Evolutionary conservation across 2,329 filamentous ascomycete species (phyloP).

Genomic region (Pseudogymnoascus sp.): DNA sequence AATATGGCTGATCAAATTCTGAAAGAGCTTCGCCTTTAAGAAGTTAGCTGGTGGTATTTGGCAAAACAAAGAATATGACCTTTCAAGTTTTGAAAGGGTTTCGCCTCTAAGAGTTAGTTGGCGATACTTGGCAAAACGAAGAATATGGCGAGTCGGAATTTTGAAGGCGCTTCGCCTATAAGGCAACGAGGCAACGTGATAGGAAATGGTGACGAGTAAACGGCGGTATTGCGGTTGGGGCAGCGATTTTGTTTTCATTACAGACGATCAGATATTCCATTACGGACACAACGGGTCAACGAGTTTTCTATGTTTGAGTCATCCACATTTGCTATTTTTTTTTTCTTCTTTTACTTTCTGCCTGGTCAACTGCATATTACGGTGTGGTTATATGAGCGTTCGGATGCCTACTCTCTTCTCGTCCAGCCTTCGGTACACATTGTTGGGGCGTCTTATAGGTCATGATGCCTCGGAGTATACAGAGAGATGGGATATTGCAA

Average conservation of each 20-base stretch:
- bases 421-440: slow-evolving; percentile 6
- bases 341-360: slow-evolving; percentile 1
- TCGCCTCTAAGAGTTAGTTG: slow-evolving; percentile 87
- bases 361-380: slow-evolving; percentile 7
- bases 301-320: slow-evolving; percentile 9
- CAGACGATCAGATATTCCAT: slow-evolving; percentile 16
- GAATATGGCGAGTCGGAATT: slow-evolving; percentile 54
- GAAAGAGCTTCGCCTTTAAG: slow-evolving; percentile 82
- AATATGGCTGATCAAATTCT: slow-evolving; percentile 96
- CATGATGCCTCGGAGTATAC: slow-evolving; percentile 7
- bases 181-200: not conserved
- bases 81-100: slow-evolving; percentile 84
- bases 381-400: slow-evolving; percentile 7
- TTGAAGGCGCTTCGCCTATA: not conserved
- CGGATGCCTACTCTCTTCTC: slow-evolving; percentile 1
- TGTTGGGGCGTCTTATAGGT: slow-evolving; percentile 9
- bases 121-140: slow-evolving; percentile 97
- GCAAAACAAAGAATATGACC: slow-evolving; percentile 98
- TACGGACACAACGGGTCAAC: not conserved
- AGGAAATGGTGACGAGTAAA: not conserved
- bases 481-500: slow-evolving; percentile 5
- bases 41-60: slow-evolving; percentile 90
- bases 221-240: not conserved
- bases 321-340: not conserved
- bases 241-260: not conserved